phyloP scores from a whole-genome alignment of 2,329 filamentous ascomycete genomes.

The Fusarium temperatum region DNA sequence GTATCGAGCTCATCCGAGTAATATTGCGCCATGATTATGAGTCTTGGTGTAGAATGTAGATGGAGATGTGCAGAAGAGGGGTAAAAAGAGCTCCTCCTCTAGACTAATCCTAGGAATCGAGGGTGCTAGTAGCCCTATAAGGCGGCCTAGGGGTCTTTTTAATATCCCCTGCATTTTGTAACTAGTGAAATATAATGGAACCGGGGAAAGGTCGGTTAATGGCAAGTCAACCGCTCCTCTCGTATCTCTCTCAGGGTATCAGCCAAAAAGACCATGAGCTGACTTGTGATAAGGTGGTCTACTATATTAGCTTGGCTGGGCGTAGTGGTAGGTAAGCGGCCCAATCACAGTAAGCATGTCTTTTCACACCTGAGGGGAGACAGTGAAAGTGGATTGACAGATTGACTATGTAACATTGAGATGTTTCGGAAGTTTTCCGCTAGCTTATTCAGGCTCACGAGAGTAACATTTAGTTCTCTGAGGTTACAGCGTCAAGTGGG shows the following conservation, averaged over 20 bases:
- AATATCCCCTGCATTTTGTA: neutral
- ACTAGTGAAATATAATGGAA: too few relatives aligned
- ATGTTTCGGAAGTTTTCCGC: neutral
- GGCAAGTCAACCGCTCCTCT: neutral
- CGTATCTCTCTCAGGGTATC: neutral
- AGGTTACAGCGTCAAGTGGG: neutral
- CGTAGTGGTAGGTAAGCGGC: neutral
- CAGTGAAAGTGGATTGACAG: neutral
- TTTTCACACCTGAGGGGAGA: neutral
- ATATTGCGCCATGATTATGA: neutral
- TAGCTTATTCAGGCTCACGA: neutral
- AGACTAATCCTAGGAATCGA: too few relatives aligned
- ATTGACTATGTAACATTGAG: neutral
- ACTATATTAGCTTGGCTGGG: neutral
- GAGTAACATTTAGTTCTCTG: accelerated
- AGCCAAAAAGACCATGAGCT: neutral
- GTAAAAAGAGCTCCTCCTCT: neutral
- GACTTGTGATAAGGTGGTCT: neutral
- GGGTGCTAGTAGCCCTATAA: neutral
- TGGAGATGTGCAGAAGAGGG: neutral
- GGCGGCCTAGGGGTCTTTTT: neutral
- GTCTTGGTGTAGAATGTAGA: neutral
- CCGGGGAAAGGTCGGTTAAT: neutral
- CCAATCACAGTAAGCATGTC: neutral
- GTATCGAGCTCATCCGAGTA: neutral